Evolutionary conservation across 768 basidiomycete species (phyloP).

Genomic region (Tulasnella sp.): DNA sequence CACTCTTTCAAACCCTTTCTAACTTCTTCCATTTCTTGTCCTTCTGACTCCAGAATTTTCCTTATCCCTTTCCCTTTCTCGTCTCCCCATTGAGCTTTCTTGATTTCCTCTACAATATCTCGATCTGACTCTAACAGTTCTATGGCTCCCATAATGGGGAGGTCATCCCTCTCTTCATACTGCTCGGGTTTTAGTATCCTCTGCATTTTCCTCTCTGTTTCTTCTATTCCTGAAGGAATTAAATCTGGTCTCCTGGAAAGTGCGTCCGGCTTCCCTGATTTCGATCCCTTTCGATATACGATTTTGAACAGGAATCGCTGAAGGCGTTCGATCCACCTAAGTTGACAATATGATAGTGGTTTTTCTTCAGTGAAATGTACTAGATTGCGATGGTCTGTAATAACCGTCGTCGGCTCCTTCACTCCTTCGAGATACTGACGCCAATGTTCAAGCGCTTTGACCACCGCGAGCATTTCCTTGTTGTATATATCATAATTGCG

Average conservation of each 20-base stretch:
- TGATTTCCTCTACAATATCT: too few relatives aligned
- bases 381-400: constrained; percentile 14
- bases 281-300: not conserved
- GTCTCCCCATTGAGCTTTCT: too few relatives aligned
- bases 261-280: not conserved
- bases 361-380: too few relatives aligned
- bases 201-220: constrained; percentile 19
- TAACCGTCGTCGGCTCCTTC: not conserved
- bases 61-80: too few relatives aligned
- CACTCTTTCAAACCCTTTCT: not conserved
- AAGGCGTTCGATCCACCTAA: not conserved
- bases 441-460: not conserved
- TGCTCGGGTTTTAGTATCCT: too few relatives aligned
- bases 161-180: too few relatives aligned
- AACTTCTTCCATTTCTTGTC: too few relatives aligned
- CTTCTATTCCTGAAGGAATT: constrained; percentile 21
- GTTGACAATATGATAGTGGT: not conserved
- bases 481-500: not conserved
- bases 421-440: not conserved
- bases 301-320: not conserved
- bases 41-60: too few relatives aligned
- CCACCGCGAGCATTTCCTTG: not conserved
- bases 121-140: too few relatives aligned
- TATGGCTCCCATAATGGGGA: too few relatives aligned
- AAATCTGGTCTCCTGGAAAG: not conserved